These are phyloP conservation scores for Rugonectria rugulosa DNA, from an alignment of 2,329 filamentous ascomycete species.

Conservation along the genomic window DNA sequence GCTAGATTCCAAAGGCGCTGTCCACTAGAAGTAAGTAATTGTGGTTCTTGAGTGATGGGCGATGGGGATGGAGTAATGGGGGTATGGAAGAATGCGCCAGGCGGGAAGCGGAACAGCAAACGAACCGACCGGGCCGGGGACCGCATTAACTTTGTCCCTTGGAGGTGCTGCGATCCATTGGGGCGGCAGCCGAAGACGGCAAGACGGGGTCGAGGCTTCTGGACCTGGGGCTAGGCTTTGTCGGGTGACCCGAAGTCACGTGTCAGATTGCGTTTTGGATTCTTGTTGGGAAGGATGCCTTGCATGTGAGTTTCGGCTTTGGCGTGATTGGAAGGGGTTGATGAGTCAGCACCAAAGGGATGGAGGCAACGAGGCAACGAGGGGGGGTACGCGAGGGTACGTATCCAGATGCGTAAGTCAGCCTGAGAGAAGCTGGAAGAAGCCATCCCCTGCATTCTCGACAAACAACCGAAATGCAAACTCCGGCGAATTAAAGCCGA, in stretches of 20 bases:
- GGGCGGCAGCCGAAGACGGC: too few species aligned
- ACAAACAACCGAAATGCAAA: too few species aligned
- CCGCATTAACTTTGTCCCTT: constrained; percentile 22
- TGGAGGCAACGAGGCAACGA: neutral
- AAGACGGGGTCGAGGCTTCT: neutral
- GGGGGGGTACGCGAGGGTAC: neutral
- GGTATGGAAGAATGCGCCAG: constrained; percentile 20
- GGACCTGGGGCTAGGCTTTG: neutral
- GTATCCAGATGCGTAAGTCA: constrained; percentile 9
- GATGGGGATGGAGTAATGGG: neutral
- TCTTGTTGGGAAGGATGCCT: constrained; percentile 12
- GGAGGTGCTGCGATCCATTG: neutral
- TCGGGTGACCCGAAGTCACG: constrained; percentile 15
- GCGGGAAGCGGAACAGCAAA: constrained; percentile 35
- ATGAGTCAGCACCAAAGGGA: constrained; percentile 8
- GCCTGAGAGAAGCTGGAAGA: too few species aligned
- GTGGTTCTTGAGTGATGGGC: constrained; percentile 22
- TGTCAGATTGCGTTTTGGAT: constrained; percentile 1
- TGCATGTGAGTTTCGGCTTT: constrained; percentile 13
- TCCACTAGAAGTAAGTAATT: constrained; percentile 32
- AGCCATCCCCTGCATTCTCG: too few species aligned
- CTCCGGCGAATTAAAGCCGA: constrained; percentile 12
- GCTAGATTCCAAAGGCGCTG: constrained; percentile 34
- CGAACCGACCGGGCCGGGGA: constrained; percentile 30
- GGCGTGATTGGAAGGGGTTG: constrained; percentile 7